A percentile compares a stretch with the other conserved stretches of the same genome.
These are phyloP conservation scores for Pleochaeta shiraiana DNA, from an alignment of 2,329 filamentous ascomycete species.

Conservation along the genomic window DNA sequence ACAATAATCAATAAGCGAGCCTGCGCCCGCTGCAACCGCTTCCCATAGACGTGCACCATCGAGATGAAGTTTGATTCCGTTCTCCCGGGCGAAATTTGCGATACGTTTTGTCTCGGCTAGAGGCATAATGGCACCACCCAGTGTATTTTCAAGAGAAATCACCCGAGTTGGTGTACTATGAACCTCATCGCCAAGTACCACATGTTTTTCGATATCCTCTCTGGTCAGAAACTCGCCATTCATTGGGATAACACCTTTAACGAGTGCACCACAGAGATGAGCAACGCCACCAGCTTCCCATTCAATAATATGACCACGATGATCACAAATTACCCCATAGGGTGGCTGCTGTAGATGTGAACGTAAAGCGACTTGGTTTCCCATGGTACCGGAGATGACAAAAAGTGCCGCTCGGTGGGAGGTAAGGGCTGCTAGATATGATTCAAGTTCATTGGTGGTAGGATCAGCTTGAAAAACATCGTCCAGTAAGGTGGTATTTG, in stretches of 20 bases:
- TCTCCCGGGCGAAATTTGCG: conserved; percentile 39
- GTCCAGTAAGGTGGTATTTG: conserved; percentile 52
- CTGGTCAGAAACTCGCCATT: conserved; percentile 43
- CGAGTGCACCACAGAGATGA: conserved; percentile 43
- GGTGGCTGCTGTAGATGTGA: conserved; percentile 61
- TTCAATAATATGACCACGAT: conserved; percentile 53
- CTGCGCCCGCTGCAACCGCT: conserved; percentile 48
- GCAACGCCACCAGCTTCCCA: conserved; percentile 46
- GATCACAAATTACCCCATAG: conserved; percentile 58
- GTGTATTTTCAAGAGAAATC: conserved; percentile 70
- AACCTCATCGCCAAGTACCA: conserved; percentile 43
- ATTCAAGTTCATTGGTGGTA: conserved; percentile 56
- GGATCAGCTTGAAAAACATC: conserved; percentile 68
- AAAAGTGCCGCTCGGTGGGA: conserved; percentile 59
- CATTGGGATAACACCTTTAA: conserved; percentile 40
- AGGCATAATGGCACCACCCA: conserved; percentile 60
- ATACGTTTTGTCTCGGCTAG: conserved; percentile 49
- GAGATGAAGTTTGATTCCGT: conserved; percentile 48
- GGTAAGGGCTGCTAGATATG: conserved; percentile 48
- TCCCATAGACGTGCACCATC: conserved; percentile 73
- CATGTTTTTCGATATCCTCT: conserved; percentile 43
- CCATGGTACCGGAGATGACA: conserved; percentile 83
- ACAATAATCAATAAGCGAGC: conserved; percentile 42
- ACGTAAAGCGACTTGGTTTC: conserved; percentile 69
- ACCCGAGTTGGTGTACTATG: conserved; percentile 63